Percentiles rank a stretch among this genome's conserved stretches.
Conservation (phyloP, 164 flowering plant genomes). For the Taxillus chinensis region DNA sequence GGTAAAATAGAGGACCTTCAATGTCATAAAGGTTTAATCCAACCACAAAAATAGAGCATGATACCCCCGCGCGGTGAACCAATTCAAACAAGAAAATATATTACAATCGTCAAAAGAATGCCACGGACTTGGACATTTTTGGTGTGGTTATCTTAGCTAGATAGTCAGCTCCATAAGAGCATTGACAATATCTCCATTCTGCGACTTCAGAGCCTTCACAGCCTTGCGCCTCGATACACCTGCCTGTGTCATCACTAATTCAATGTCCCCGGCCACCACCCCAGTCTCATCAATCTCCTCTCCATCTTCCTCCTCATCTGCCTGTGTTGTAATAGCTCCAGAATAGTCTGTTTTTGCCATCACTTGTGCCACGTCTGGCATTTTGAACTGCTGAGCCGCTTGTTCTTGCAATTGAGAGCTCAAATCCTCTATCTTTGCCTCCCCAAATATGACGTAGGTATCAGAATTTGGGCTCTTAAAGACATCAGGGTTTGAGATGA, state of each 20-base stretch:
- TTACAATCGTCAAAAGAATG: conserved; percentile 5
- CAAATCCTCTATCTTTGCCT: conserved; percentile 90
- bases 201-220: conserved; percentile 65
- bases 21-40: neutral
- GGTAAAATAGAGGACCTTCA: no score
- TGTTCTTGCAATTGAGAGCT: conserved; percentile 87
- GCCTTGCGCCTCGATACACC: conserved; percentile 80
- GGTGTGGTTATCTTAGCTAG: conserved; percentile 12
- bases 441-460: conserved; percentile 78
- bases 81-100: neutral
- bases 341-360: conserved; percentile 48
- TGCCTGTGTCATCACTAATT: conserved; percentile 86
- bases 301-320: conserved; percentile 77
- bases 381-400: conserved; percentile 90
- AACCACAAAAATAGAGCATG: neutral
- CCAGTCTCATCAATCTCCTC: conserved; percentile 82
- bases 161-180: conserved; percentile 94
- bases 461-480: conserved; percentile 92
- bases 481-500: conserved; percentile 87
- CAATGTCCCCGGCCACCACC: conserved; percentile 75
- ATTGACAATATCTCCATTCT: conserved; percentile 76
- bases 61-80: neutral
- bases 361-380: conserved; percentile 53
- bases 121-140: neutral
- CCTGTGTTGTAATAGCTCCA: conserved; percentile 27